Evolutionary conservation across 495 filamentous ascomycete genomes (phyloP), one percentile per base, ranked within the genome.

Genomic region (Pyronema omphalodes): DNA sequence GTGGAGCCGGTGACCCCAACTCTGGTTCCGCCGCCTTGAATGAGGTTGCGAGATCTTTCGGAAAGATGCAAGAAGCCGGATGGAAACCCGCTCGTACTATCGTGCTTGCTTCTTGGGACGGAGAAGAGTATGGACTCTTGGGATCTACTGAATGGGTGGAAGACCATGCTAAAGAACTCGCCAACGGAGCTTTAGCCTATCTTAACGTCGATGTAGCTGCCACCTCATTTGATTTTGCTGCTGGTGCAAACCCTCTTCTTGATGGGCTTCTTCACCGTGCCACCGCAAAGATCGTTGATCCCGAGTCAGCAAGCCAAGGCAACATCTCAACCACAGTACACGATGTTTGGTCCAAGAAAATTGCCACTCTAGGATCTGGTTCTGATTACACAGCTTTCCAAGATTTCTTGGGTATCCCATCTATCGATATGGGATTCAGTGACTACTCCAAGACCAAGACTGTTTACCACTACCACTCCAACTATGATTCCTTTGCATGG

Each of bases 131-230:
- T 55, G 78, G 76, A 7, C 66, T 84, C 7, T 63, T 85, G 33
- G 74, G 74, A 15, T 69, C 66, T 18, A 76, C 74, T 1, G 74
- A 76, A 55, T 76, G 74, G 74, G 68, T 76, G 7, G 74, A 76
- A 55, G 91, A 98, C 59, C 85, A 85, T 55, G 68, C 93, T 0
- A 83, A 84, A 1, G 94, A 88, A 87, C 73, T 96, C 8, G 77
- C 73, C 8, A 73, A 74, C 18, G 71, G 84, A 9, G 85, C 82
- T 65, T 44, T 85, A 15, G 82, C 81, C 1, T 86, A 86, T 57
- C 57, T 86, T 44, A 86, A 86, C 60, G 75, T 86, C 39, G 82
- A 86, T 61, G 74, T 81, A 17, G 80, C 74, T 33, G 71, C 77
- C 5, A 52, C 64, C 18, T 80, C 81, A 0, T 68, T 73, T 0